phyloP scores from a whole-genome alignment of 129 eudicot species.

The Helianthus annuus region DNA sequence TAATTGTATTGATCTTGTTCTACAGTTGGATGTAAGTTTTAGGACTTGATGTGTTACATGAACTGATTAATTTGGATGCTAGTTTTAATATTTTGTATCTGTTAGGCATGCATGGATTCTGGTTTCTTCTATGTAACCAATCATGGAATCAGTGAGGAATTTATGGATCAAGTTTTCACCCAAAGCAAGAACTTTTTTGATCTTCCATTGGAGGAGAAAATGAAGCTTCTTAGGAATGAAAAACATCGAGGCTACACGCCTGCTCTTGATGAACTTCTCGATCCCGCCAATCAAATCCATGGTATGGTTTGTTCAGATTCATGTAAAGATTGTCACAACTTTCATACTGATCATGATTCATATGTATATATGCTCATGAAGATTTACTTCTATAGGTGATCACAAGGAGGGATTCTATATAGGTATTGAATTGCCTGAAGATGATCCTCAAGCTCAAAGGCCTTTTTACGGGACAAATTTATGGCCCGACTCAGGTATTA shows the following conservation, averaged over 20 bases:
- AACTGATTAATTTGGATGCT: constrained; percentile 6
- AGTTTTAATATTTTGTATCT: no score
- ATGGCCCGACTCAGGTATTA: constrained; percentile 77
- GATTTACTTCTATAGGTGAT: constrained; percentile 51
- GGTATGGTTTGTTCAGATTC: constrained; percentile 48
- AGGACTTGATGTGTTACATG: background rate
- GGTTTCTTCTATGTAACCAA: constrained; percentile 91
- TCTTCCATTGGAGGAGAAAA: constrained; percentile 60
- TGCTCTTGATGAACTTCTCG: constrained; percentile 73
- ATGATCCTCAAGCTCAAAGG: constrained; percentile 68
- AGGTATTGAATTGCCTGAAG: constrained; percentile 81
- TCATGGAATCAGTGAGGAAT: constrained; percentile 82
- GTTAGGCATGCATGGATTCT: constrained; percentile 80
- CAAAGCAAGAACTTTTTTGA: constrained; percentile 76
- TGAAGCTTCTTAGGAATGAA: constrained; percentile 78
- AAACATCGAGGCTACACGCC: constrained; percentile 92
- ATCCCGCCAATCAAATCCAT: constrained; percentile 65
- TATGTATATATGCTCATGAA: no score
- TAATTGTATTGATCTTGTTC: no score
- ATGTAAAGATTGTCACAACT: background rate
- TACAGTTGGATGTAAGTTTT: background rate
- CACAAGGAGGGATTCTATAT: constrained; percentile 93
- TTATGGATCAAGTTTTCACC: constrained; percentile 83
- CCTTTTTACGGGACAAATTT: constrained; percentile 70
- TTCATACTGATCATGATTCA: no score